Evolutionary conservation across 805 yeast species (phyloP), one percentile per base, ranked within the genome.

Genomic region (Ogataea populi-albae): DNA sequence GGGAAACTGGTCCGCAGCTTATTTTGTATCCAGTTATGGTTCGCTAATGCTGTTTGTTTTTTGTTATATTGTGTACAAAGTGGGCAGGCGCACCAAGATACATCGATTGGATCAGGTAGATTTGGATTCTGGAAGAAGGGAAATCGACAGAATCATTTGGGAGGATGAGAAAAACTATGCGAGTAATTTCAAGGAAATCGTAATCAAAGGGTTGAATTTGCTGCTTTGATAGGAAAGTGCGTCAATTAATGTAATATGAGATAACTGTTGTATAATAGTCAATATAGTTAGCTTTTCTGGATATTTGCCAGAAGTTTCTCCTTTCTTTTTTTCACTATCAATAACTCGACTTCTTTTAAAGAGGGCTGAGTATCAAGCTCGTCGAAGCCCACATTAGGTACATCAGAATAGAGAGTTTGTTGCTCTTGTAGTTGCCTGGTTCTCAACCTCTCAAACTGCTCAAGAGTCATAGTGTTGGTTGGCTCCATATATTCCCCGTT

Each of bases 121-220:
- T 57, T 71, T 83, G 54, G 95, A 87, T 57, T 73, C 86, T 0
- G 95, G 95, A 2, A 66, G 95, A 49, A 69, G 93, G 33, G 95
- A 86, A 55, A 77, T 81, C 62, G 96, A 87, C 59, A 66, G 87
- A 32, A 75, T 75, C 44, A 76, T 79, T 16, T 86, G 95, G 94
- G 86, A 81, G 46, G 93, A 86, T 39, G 86, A 84, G 34, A 66
- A 45, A 35, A 49, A 56, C 25, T 61, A 61, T 34, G 45, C 51
- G 15, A 52, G 54, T 24, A 65, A 52, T 32, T 52, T 63, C 24
- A 55, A 47, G 29, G 69, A 63, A 32, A 46, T 56, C 15, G 17
- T 61, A 15, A 32, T 30, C 3, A 60, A 50, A 34, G 48, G 45
- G n/a, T 30, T 54, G 6, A 36, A 30, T 21, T 36, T 42, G 5